A percentile compares a stretch with the other conserved stretches of the same genome.
These are phyloP conservation scores for Coemansia asiatica DNA, from an alignment of 192 early-diverging fungal genomes.

Conservation along the genomic window DNA sequence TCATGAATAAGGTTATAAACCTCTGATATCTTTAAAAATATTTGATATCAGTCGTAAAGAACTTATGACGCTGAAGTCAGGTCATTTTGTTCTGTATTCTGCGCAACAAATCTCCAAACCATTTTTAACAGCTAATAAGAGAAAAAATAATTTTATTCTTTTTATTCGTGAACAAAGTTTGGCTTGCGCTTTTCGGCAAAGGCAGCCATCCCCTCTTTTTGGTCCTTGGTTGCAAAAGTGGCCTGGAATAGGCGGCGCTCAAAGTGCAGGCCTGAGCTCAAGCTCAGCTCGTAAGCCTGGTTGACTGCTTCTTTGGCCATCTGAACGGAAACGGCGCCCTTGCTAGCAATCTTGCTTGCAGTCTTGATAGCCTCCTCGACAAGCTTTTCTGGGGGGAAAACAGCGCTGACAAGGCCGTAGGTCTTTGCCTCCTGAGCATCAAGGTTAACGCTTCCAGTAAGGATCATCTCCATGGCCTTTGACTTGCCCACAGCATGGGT, in stretches of 20 bases:
- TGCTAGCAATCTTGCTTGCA: constrained; percentile 80
- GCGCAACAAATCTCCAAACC: no score
- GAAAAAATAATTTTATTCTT: neutral
- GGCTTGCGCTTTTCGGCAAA: constrained; percentile 92
- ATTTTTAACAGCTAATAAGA: neutral
- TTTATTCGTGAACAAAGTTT: constrained; percentile 79
- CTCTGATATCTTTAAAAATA: no score
- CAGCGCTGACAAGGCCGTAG: constrained; percentile 83
- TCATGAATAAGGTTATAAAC: no score
- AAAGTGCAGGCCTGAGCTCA: constrained; percentile 81
- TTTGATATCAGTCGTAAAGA: no score
- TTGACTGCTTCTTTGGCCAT: constrained; percentile 98
- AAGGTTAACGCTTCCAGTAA: constrained; percentile 83
- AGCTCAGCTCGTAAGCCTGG: constrained; percentile 84
- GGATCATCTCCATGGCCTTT: constrained; percentile 95
- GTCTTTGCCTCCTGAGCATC: constrained; percentile 83
- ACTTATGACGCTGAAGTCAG: no score
- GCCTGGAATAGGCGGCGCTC: constrained; percentile 95
- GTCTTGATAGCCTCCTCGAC: constrained; percentile 89
- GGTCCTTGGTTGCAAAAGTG: constrained; percentile 87
- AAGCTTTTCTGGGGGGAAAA: constrained; percentile 83
- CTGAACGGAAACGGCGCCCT: constrained; percentile 83
- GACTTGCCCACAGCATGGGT: constrained; percentile 94
- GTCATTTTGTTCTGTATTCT: no score
- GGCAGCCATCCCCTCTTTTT: constrained; percentile 95